Percentiles rank a stretch among this genome's conserved stretches.
Evolutionary conservation across 345 rosid genomes (phyloP).

Genomic region (Citrus unshiu): DNA sequence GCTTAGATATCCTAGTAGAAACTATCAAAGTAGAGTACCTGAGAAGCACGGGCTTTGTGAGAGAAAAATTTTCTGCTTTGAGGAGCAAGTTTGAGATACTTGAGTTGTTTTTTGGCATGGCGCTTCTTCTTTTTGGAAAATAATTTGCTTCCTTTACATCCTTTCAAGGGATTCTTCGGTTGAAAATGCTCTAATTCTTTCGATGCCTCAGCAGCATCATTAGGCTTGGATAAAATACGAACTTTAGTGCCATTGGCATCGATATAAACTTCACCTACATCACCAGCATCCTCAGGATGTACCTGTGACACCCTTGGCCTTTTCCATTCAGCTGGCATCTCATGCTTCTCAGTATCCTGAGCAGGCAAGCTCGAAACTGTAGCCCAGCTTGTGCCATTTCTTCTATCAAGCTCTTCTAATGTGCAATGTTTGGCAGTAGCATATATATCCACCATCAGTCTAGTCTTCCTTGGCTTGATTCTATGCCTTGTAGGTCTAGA

Average conservation of each 20-base stretch:
- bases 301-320: conserved; percentile 29
- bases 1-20: background rate
- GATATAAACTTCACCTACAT: conserved; percentile 83
- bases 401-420: conserved; percentile 82
- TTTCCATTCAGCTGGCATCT: conserved; percentile 31
- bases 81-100: conserved; percentile 49
- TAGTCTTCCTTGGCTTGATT: conserved; percentile 69
- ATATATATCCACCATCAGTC: conserved; percentile 82
- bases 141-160: conserved; percentile 39
- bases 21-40: conserved; percentile 41
- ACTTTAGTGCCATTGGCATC: conserved; percentile 84
- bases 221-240: conserved; percentile 70
- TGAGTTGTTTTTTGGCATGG: conserved; percentile 41
- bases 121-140: conserved; percentile 47
- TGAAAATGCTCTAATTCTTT: conserved; percentile 31
- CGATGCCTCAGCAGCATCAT: conserved; percentile 29
- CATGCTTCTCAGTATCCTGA: conserved; percentile 34
- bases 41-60: conserved; percentile 40
- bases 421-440: conserved; percentile 63
- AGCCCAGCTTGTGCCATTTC: conserved; percentile 79
- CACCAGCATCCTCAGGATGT: conserved; percentile 50
- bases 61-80: conserved; percentile 45
- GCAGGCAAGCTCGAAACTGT: conserved; percentile 39
- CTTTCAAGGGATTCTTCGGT: conserved; percentile 37
- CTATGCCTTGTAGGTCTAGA: conserved; percentile 60